Evolutionary conservation across 768 basidiomycete genomes (phyloP).

Genomic region (Lactarius indigo): DNA sequence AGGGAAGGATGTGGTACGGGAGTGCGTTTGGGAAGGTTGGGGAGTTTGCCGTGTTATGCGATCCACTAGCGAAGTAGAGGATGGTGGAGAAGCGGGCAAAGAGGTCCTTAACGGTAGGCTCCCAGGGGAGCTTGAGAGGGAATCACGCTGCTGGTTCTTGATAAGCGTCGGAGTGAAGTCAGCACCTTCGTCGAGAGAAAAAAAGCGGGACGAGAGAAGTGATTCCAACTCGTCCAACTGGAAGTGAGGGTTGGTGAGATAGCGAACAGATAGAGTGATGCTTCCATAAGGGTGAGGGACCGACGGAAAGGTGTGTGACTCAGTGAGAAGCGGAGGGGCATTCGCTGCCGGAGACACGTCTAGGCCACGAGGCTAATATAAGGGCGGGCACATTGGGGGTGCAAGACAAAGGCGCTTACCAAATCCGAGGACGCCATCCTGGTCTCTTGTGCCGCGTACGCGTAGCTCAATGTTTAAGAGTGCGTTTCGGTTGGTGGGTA

Average conservation of each 20-base stretch:
- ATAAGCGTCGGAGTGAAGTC: slow-evolving; percentile 71
- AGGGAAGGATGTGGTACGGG: slow-evolving; percentile 39
- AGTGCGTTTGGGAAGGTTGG: slow-evolving; percentile 33
- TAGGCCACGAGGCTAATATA: slow-evolving; percentile 28
- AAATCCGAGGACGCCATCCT: slow-evolving; percentile 36
- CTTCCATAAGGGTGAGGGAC: slow-evolving; percentile 68
- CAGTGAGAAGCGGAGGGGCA: slow-evolving; percentile 43
- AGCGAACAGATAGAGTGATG: slow-evolving; percentile 58
- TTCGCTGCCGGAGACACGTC: slow-evolving; percentile 41
- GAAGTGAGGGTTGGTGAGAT: slow-evolving; percentile 66
- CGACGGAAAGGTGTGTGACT: slow-evolving; percentile 57
- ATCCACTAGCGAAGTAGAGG: slow-evolving; percentile 37
- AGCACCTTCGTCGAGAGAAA: slow-evolving; percentile 60
- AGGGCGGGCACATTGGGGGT: slow-evolving; percentile 14
- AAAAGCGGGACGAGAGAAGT: slow-evolving; percentile 66
- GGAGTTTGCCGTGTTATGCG: slow-evolving; percentile 34
- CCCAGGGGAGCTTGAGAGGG: slow-evolving; percentile 42
- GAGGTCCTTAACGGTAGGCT: slow-evolving; percentile 41
- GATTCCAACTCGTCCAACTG: slow-evolving; percentile 75
- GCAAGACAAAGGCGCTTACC: slow-evolving; percentile 31
- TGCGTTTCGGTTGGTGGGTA: slow-evolving; percentile 37
- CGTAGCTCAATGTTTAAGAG: slow-evolving; percentile 48
- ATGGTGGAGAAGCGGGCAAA: slow-evolving; percentile 46
- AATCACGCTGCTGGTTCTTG: slow-evolving; percentile 60
- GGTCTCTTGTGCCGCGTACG: slow-evolving; percentile 33